Conservation (phyloP, 1,139 yeast species). For the Dujonia santamariae region DNA sequence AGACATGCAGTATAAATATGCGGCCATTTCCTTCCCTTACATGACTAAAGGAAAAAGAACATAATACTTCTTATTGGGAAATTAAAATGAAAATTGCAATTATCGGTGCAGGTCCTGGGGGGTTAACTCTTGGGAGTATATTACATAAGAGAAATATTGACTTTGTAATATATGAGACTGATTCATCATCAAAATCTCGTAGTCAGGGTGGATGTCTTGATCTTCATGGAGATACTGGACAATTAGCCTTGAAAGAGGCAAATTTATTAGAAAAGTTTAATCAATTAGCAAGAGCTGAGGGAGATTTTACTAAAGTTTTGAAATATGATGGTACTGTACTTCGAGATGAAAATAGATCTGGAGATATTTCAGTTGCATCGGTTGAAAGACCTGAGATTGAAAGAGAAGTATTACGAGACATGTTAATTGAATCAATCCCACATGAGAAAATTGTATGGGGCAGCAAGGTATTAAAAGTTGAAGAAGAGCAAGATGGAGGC, state of each 20-base stretch:
- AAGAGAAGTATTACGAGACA: background rate
- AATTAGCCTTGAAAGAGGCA: conserved; percentile 2
- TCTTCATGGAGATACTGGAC: conserved; percentile 2
- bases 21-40: too few species aligned
- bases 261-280: conserved; percentile 1
- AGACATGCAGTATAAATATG: too few species aligned
- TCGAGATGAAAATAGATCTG: background rate
- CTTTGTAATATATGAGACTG: background rate
- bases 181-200: background rate
- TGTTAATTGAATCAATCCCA: background rate
- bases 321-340: background rate
- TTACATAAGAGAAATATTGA: conserved; percentile 1
- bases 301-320: conserved; percentile 1
- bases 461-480: background rate
- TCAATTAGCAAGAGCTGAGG: conserved; percentile 1
- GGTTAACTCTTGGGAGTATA: conserved; percentile 1
- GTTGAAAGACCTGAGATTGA: conserved; percentile 5
- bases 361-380: background rate
- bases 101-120: conserved; percentile 6
- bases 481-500: background rate
- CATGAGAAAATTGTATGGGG: background rate
- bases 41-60: background rate
- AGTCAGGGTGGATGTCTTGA: conserved; percentile 1
- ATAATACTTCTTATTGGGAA: background rate
- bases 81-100: conserved; percentile 1